These are phyloP conservation scores for Lotmaria passim DNA, from an alignment of 208 protist genomes.

Conservation along the genomic window DNA sequence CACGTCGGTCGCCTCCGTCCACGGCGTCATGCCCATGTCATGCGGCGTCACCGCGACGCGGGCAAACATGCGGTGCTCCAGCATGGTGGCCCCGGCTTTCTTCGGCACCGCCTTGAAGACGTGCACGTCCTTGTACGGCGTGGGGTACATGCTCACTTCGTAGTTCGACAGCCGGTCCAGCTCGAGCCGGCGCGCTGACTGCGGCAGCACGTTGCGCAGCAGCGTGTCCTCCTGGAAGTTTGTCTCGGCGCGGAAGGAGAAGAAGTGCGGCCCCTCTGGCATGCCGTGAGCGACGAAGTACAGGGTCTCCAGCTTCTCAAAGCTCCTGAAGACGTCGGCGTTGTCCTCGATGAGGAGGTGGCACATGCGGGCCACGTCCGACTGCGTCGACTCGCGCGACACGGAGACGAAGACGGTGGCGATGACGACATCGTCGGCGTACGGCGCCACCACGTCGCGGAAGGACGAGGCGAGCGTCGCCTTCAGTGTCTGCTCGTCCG, in stretches of 20 bases:
- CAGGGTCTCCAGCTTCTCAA: constrained; percentile 50
- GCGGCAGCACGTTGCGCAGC: constrained; percentile 95
- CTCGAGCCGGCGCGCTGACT: constrained; percentile 95
- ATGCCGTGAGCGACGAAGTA: constrained; percentile 81
- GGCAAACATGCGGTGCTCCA: constrained; percentile 95
- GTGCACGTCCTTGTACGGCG: constrained; percentile 90
- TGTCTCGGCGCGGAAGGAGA: constrained; percentile 87
- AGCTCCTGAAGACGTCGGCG: constrained; percentile 22
- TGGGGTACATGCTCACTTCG: constrained; percentile 84
- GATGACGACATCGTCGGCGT: constrained; percentile 37
- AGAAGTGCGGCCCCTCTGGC: constrained; percentile 83
- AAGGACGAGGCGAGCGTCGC: constrained; percentile 42
- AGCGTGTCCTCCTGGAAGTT: constrained; percentile 91
- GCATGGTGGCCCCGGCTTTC: constrained; percentile 46
- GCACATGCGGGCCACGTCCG: constrained; percentile 50
- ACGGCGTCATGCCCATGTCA: constrained; percentile 80
- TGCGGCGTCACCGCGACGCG: constrained; percentile 89
- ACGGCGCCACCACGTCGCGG: constrained; percentile 36
- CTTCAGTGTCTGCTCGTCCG: constrained; percentile 55
- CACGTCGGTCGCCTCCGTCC: constrained; percentile 74
- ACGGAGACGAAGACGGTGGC: constrained; percentile 72
- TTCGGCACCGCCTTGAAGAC: constrained; percentile 88
- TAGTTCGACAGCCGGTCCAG: constrained; percentile 94
- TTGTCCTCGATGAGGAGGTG: constrained; percentile 58
- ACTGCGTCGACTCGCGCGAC: constrained; percentile 52